Percentiles rank a stretch among this genome's conserved stretches.
Conservation (phyloP, 805 yeast species). For the Teunomyces atbi region DNA sequence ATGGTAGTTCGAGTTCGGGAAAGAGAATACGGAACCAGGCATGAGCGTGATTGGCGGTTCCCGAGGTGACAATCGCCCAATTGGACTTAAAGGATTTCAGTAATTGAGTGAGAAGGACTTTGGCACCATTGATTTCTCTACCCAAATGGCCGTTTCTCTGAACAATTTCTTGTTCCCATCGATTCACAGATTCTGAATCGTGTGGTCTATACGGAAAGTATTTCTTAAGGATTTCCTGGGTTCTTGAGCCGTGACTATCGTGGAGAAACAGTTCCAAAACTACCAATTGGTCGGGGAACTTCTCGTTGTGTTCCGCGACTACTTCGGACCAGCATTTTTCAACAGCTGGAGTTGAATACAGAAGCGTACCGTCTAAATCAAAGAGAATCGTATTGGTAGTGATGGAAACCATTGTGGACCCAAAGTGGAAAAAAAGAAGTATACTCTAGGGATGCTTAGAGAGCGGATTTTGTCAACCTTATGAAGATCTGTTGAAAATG, state of each 20-base stretch:
- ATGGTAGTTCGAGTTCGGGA: slow-evolving; percentile 7
- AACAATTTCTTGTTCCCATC: slow-evolving; percentile 14
- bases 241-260: slow-evolving; percentile 17
- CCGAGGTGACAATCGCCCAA: slow-evolving; percentile 23
- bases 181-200: slow-evolving; percentile 7
- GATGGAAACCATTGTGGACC: neutral
- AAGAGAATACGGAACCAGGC: slow-evolving; percentile 17
- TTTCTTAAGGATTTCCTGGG: slow-evolving; percentile 13
- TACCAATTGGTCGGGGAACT: slow-evolving; percentile 11
- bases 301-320: slow-evolving; percentile 13
- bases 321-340: slow-evolving; percentile 16
- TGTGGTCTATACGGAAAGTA: slow-evolving; percentile 14
- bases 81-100: slow-evolving; percentile 1
- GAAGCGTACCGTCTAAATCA: slow-evolving; percentile 21
- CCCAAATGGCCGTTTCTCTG: slow-evolving; percentile 17
- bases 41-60: slow-evolving; percentile 16
- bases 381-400: slow-evolving; percentile 12
- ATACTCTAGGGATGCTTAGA: neutral
- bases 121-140: slow-evolving; percentile 13
- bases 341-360: slow-evolving; percentile 16
- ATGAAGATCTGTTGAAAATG: slow-evolving; percentile 4
- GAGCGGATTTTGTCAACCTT: neutral
- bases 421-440: neutral
- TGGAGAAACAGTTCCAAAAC: slow-evolving; percentile 11
- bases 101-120: slow-evolving; percentile 7